phyloP scores from a whole-genome alignment of 352 stramenopile genomes.

The Blastocystis sp. region DNA sequence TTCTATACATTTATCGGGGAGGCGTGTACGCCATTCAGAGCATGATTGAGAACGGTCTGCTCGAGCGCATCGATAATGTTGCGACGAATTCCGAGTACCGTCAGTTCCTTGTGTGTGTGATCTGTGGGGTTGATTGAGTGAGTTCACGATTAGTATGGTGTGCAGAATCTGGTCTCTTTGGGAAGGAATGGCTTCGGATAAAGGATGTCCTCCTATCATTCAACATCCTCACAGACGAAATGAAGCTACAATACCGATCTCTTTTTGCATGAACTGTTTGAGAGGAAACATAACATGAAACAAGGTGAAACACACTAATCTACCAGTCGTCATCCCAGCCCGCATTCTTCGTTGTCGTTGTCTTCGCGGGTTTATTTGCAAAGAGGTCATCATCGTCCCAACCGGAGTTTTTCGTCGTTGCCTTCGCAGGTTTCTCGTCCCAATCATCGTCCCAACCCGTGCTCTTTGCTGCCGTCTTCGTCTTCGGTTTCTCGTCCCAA shows the following conservation, averaged over 20 bases:
- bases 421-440: background rate
- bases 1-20: conserved; percentile 22
- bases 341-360: background rate
- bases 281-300: conserved; percentile 3
- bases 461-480: background rate
- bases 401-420: background rate
- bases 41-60: background rate
- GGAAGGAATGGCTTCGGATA: conserved; percentile 10
- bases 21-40: conserved; percentile 19
- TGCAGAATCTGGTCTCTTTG: conserved; percentile 38
- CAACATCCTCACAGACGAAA: background rate
- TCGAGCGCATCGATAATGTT: conserved; percentile 3
- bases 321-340: conserved; percentile 39
- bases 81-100: background rate
- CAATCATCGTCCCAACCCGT: conserved; percentile 27
- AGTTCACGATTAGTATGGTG: conserved; percentile 8
- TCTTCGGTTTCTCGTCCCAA: background rate
- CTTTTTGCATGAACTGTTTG: conserved; percentile 33
- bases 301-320: conserved; percentile 18
- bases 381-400: conserved; percentile 6
- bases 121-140: background rate
- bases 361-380: background rate
- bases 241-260: background rate
- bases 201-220: background rate
- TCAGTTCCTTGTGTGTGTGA: conserved; percentile 14